These are phyloP conservation scores for Nemania serpens DNA, from an alignment of 2,329 filamentous ascomycete species.

Conservation along the genomic window DNA sequence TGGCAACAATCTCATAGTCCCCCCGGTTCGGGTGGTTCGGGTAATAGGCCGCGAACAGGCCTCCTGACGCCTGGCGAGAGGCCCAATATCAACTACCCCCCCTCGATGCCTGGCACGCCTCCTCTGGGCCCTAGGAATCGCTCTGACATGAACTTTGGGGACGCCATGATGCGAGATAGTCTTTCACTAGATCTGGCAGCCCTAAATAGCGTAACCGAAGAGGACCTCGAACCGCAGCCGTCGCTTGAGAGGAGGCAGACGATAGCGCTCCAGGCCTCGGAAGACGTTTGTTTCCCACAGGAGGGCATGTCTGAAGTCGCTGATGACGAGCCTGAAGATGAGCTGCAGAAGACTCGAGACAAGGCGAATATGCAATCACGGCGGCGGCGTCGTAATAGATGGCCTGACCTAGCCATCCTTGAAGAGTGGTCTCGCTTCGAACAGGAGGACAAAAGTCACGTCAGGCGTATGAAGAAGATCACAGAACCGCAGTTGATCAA, in stretches of 20 bases:
- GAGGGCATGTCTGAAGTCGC: constrained; percentile 79
- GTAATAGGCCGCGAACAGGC: constrained; percentile 45
- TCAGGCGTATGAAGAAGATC: constrained; percentile 85
- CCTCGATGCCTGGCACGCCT: constrained; percentile 68
- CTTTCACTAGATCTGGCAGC: constrained; percentile 47
- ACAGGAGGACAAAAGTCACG: constrained; percentile 84
- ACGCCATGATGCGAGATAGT: constrained; percentile 73
- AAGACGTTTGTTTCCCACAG: constrained; percentile 91
- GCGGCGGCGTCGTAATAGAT: constrained; percentile 70
- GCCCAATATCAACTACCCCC: constrained; percentile 71
- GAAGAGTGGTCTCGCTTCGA: constrained; percentile 92
- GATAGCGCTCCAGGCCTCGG: constrained; percentile 69
- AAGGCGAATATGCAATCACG: constrained; percentile 42
- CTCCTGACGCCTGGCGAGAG: constrained; percentile 47
- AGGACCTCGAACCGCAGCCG: constrained; percentile 37
- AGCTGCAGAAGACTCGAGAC: constrained; percentile 57
- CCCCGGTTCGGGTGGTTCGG: constrained; percentile 56
- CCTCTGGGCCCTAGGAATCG: constrained; percentile 54
- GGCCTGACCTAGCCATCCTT: constrained; percentile 83
- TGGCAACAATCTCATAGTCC: constrained; percentile 45
- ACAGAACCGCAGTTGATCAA: constrained; percentile 93
- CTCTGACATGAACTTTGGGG: constrained; percentile 64
- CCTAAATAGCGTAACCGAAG: constrained; percentile 30
- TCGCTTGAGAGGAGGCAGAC: constrained; percentile 58
- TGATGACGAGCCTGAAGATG: constrained; percentile 81